Evolutionary conservation across 176 grass and related monocot species (phyloP).

Genomic region (Carex parvula): DNA sequence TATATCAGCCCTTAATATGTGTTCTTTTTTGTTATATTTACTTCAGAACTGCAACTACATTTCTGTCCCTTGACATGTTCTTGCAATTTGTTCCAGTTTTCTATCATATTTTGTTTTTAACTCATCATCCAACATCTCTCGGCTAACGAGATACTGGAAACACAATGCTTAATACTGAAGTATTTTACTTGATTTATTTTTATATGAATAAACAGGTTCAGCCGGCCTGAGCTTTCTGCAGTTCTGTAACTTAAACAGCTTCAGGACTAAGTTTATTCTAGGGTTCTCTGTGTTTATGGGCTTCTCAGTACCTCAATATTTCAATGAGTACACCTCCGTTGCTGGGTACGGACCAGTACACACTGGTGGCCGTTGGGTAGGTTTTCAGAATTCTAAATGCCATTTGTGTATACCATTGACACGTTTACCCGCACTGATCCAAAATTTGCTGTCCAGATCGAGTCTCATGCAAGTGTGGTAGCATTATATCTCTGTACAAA

Average conservation of each 20-base stretch:
- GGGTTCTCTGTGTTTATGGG: slow-evolving; percentile 94
- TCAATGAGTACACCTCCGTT: slow-evolving; percentile 83
- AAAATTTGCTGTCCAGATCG: not conserved
- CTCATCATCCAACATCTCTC: not conserved
- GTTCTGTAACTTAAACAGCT: slow-evolving; percentile 88
- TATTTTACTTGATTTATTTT: slow-evolving; percentile 8
- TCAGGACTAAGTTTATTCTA: slow-evolving; percentile 79
- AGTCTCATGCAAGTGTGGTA: not conserved
- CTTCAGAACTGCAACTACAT: too few relatives aligned
- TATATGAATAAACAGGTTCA: slow-evolving; percentile 53
- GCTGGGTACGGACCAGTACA: slow-evolving; percentile 77
- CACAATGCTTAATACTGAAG: not conserved
- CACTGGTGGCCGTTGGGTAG: slow-evolving; percentile 81
- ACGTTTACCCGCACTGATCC: not conserved
- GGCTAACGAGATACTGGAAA: not conserved
- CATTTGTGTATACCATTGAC: not conserved
- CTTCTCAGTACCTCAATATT: slow-evolving; percentile 88
- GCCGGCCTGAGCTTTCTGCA: slow-evolving; percentile 72
- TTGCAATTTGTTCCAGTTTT: slow-evolving; percentile 3
- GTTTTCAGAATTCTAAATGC: slow-evolving; percentile 23
- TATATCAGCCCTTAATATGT: not conserved
- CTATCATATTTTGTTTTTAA: not conserved
- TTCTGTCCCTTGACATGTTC: not conserved
- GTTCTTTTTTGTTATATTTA: not conserved
- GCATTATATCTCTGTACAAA: not conserved